Evolutionary conservation across 2,329 filamentous ascomycete genomes (phyloP), one percentile per base, ranked within the genome.

Genomic region (Coniochaeta sp.): DNA sequence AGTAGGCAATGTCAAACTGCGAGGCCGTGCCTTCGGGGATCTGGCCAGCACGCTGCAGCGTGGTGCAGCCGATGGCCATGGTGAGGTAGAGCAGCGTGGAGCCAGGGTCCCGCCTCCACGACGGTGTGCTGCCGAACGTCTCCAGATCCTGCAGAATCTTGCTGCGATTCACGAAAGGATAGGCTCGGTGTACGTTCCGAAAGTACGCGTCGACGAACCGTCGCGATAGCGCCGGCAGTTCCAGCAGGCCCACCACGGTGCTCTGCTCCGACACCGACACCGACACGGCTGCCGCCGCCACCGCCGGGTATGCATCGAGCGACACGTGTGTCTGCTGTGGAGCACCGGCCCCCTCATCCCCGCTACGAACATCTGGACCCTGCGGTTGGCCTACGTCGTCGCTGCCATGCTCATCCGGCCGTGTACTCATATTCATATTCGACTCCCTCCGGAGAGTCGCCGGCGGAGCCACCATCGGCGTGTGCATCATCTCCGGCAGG

Each of bases 61-160:
- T 79, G 0, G 75, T 78, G 58, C 73, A 76, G 0, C 77, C 77
- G 40, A 79, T 78, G 26, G 77, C 76, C 74, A 79, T 77, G 63
- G 79, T 70, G 4, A 79, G 72, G 61, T 76, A 76, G 3, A 78
- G 62, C 4, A 75, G 60, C 4, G 73, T 78, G 4, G 72, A 71
- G 32, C 71, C 70, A 24, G 66, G 61, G 36, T 71, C 70, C 5
- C 68, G 65, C 5, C 67, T 61, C 7, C 66, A 60, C 59, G 62
- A 65, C 14, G 64, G n/a, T n/a, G n/a, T n/a, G n/a, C n/a, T 62
- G 2, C 65, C 67, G 8, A 71, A 62, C 12, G 60, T 61, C 56
- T 77, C 73, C 6, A 77, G 65, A 24, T 74, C 69, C 9, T 65
- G 64, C 0, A 74, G 66, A 38, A 76, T 67, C 61, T 72, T 69